These are phyloP conservation scores for Capniomyces stellatus DNA, from an alignment of 371 early-diverging fungal genomes.

Conservation along the genomic window DNA sequence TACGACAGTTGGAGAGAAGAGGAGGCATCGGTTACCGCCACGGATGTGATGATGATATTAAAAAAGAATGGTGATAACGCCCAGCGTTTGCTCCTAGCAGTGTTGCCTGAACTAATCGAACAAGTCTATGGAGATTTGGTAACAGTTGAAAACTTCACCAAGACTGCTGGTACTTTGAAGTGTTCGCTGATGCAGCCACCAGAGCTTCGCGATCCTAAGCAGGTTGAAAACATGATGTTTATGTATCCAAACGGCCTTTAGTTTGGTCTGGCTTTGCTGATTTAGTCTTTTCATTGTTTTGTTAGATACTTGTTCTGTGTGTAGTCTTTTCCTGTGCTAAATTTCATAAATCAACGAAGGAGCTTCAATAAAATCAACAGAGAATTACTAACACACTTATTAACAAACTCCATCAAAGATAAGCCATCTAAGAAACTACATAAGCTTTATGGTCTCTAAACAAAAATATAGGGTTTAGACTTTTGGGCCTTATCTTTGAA, in stretches of 20 bases:
- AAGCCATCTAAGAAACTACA: too few species aligned
- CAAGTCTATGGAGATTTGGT: conserved; percentile 30
- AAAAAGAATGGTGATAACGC: conserved; percentile 70
- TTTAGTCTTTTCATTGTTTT: too few species aligned
- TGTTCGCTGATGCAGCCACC: background rate
- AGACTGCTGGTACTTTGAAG: background rate
- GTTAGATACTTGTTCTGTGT: too few species aligned
- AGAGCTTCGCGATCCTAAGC: background rate
- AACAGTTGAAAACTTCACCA: background rate
- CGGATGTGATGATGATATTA: conserved; percentile 81
- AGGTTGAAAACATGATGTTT: background rate
- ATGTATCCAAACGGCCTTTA: conserved; percentile 2
- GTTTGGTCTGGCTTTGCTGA: too few species aligned
- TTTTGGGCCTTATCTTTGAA: too few species aligned
- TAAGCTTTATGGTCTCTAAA: too few species aligned
- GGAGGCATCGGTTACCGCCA: conserved; percentile 82
- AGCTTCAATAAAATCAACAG: too few species aligned
- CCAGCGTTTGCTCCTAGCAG: conserved; percentile 49
- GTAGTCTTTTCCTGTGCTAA: too few species aligned
- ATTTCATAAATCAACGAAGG: too few species aligned
- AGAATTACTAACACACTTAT: too few species aligned
- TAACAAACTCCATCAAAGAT: too few species aligned
- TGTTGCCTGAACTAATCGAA: conserved; percentile 54
- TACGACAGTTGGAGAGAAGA: conserved; percentile 93
- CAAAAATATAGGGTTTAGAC: too few species aligned